phyloP scores from a whole-genome alignment of 345 rosid species.

The Populus deltoides region DNA sequence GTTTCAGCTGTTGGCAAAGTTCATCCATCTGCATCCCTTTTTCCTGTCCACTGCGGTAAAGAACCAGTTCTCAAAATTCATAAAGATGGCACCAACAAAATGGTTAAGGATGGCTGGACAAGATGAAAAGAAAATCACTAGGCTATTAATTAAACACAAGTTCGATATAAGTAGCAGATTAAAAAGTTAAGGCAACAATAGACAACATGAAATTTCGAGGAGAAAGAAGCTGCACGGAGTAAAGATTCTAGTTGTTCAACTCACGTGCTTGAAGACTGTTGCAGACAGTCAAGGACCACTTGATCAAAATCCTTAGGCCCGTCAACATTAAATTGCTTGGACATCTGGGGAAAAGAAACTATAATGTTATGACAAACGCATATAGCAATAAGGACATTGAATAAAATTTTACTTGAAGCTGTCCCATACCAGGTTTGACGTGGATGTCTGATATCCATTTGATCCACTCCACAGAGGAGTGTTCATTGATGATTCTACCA shows the following conservation, averaged over 20 bases:
- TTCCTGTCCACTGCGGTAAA: slow-evolving; percentile 58
- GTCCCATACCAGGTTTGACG: slow-evolving; percentile 49
- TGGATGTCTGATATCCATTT: slow-evolving; percentile 37
- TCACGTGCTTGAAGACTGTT: slow-evolving; percentile 69
- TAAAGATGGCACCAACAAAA: background rate
- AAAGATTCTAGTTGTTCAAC: slow-evolving; percentile 26
- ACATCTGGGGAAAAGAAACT: slow-evolving; percentile 29
- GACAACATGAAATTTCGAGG: background rate
- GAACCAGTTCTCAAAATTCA: background rate
- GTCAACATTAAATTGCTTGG: slow-evolving; percentile 45
- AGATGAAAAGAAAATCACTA: too few relatives aligned
- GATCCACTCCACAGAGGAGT: slow-evolving; percentile 37
- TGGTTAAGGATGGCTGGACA: too few relatives aligned
- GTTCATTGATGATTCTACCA: slow-evolving; percentile 33
- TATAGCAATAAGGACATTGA: background rate
- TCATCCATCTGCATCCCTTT: slow-evolving; percentile 81
- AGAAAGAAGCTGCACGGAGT: background rate
- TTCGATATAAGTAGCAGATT: background rate
- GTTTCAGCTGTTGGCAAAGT: slow-evolving; percentile 65
- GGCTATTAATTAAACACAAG: too few relatives aligned
- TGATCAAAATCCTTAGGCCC: slow-evolving; percentile 75
- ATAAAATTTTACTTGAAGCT: background rate
- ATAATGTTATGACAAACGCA: slow-evolving; percentile 2
- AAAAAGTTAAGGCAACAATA: background rate
- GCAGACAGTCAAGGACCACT: slow-evolving; percentile 69